Base-by-base conservation (phyloP, 306 rosid species). In the Hippophae rhamnoides region DNA sequence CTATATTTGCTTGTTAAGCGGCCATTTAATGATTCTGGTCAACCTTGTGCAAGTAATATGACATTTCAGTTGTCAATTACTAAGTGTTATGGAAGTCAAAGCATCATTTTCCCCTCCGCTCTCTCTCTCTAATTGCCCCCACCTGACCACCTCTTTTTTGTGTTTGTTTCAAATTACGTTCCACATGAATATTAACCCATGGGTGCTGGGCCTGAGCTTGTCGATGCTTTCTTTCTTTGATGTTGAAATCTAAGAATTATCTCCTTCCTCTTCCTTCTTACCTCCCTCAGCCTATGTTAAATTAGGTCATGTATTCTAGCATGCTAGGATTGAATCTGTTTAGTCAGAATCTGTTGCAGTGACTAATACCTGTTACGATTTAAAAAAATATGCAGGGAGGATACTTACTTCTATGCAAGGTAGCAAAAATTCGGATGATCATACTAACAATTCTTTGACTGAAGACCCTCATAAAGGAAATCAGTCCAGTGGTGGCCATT, bases 401-500 rank as follows among this genome's bases (percentile, higher is more conserved):
- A 93, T 93, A 70, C 76, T 93, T 68, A 68, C 94, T 66, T 86
- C 81, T 50, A 63, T 74, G 26, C 74, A 67, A 47, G 79, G 78
- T 47, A 41, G 25, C 58, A 68, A 81, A 56, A 64, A 0, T 64
- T 38, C 63, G 31, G 69, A 68, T 64, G 83, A 82, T 68, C 61
- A 66, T 44, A 76, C 63, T 61, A 81, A 64, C 47, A 61, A 69
- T 9, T 70, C 79, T 59, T 63, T 61, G 61, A 74, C 68, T 52
- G 83, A 67, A 66, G 74, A 64, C 25, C 67, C 76, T 70, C 67
- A 59, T 52, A 81, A 80, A 55, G 85, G 64, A 65, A 68, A 68
- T 70, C 76, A 54, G 62, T 64, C 79, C 51, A 70, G 71, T 72
- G 84, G 67, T 64, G 66, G 86, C 59, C 76, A 76, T 59, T 43